Percentiles rank a stretch among this genome's conserved stretches.
These are phyloP conservation scores for Psidium guajava DNA, from an alignment of 345 rosid species.

Conservation along the genomic window DNA sequence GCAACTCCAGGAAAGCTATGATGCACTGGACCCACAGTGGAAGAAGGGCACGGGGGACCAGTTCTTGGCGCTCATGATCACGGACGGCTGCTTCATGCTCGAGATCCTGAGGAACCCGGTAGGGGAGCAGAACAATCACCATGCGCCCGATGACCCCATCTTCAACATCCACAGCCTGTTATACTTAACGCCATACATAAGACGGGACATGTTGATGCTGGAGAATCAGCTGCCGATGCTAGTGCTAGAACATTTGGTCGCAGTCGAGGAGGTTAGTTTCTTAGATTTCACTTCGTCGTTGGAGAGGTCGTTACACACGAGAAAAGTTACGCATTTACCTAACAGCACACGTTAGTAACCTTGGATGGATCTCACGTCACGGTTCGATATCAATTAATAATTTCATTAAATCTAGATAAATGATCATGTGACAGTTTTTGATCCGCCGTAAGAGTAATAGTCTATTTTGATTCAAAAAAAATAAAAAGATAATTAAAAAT, in stretches of 20 bases:
- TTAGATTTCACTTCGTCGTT: not conserved
- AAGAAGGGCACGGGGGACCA: not conserved
- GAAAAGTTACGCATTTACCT: no score
- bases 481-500: no score
- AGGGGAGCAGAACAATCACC: not conserved
- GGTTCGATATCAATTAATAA: no score
- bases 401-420: no score
- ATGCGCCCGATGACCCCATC: constrained; percentile 26
- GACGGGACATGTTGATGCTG: constrained; percentile 44
- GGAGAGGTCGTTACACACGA: no score
- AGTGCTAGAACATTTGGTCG: constrained; percentile 15
- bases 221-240: constrained; percentile 46
- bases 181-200: constrained; percentile 21
- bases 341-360: no score
- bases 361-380: no score
- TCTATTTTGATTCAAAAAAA: no score
- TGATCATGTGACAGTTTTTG: no score
- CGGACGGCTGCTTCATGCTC: constrained; percentile 44
- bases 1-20: not conserved
- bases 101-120: constrained; percentile 16
- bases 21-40: not conserved
- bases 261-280: not conserved
- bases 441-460: no score
- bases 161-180: constrained; percentile 32
- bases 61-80: constrained; percentile 31